phyloP scores from a whole-genome alignment of 139 green algal genomes.

The Tetradesmus obliquus region DNA sequence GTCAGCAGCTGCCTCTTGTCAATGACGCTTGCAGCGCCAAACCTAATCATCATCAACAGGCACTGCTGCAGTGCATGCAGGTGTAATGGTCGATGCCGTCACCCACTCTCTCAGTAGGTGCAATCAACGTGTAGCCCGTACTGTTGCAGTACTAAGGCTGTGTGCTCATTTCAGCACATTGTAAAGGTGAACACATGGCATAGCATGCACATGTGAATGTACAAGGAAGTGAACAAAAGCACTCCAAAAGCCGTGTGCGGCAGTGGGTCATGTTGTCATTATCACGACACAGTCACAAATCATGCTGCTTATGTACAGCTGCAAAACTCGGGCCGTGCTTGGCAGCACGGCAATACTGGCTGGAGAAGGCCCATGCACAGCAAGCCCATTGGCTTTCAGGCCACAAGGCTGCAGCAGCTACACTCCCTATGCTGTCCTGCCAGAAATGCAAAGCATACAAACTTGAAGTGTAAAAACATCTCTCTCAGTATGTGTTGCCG shows the following conservation, averaged over 20 bases:
- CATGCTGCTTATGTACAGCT: neutral
- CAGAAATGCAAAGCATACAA: neutral
- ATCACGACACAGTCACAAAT: neutral
- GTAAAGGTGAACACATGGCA: neutral
- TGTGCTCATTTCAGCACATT: neutral
- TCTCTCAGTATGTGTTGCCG: constrained; percentile 3
- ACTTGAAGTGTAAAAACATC: neutral
- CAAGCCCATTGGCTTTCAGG: too few species aligned
- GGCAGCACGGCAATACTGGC: neutral
- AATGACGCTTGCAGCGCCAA: too few species aligned
- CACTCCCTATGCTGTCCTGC: neutral
- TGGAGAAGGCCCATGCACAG: neutral
- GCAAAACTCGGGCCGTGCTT: neutral
- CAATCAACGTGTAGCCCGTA: neutral
- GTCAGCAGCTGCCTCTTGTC: too few species aligned
- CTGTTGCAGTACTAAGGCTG: neutral
- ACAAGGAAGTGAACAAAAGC: neutral
- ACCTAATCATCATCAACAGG: neutral
- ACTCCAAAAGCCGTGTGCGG: neutral
- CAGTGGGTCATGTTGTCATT: neutral
- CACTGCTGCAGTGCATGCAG: neutral
- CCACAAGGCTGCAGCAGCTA: neutral
- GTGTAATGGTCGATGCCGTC: neutral
- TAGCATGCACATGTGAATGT: neutral
- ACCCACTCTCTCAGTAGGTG: neutral